Evolutionary conservation across 192 early-diverging fungal species (phyloP).

Genomic region (Entophlyctis luteolus): DNA sequence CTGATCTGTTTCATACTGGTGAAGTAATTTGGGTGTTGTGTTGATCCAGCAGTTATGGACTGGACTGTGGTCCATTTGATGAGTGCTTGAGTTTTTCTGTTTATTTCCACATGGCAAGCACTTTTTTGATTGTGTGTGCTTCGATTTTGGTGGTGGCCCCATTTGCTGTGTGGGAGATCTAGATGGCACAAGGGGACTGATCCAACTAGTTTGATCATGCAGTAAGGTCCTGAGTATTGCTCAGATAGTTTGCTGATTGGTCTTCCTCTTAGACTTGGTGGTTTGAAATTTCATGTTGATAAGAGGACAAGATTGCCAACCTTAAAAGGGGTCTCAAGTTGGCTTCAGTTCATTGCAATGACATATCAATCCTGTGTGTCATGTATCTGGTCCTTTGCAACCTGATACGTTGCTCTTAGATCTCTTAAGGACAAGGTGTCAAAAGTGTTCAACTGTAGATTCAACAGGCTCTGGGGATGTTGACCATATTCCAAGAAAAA

Average conservation of each 20-base stretch:
- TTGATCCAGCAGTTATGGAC: background rate
- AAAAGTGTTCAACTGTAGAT: background rate
- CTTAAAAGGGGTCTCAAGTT: background rate
- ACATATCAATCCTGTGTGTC: slow-evolving; percentile 6
- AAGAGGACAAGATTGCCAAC: slow-evolving; percentile 18
- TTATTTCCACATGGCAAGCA: background rate
- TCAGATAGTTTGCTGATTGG: slow-evolving; percentile 12
- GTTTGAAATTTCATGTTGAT: background rate
- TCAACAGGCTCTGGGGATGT: background rate
- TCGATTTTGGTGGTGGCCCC: background rate
- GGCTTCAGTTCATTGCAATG: background rate
- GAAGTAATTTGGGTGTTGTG: background rate
- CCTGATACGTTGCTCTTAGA: background rate
- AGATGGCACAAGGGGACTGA: background rate
- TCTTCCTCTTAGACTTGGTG: background rate
- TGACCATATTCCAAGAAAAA: background rate
- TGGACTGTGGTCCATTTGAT: background rate
- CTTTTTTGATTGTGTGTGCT: background rate
- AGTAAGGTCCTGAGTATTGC: slow-evolving; percentile 7
- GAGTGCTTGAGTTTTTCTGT: background rate
- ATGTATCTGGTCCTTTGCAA: slow-evolving; percentile 19
- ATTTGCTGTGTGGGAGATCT: background rate
- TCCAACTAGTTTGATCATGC: slow-evolving; percentile 1
- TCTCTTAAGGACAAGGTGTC: background rate
- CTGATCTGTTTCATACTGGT: background rate